Evolutionary conservation across 108 stramenopile genomes (phyloP).

Genomic region (Craspedostauros australis): DNA sequence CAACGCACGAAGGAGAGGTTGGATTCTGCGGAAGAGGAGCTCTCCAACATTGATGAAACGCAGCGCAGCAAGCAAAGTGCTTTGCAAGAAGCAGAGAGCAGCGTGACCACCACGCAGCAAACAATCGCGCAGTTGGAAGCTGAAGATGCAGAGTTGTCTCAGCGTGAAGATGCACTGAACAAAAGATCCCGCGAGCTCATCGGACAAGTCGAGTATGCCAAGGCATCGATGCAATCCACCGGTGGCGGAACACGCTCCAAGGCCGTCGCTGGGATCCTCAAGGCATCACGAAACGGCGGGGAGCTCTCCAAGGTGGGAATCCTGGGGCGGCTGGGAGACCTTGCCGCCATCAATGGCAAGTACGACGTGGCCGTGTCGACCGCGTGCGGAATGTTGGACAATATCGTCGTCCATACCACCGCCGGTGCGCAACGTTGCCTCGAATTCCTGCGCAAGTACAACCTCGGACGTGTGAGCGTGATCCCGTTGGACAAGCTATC

Average conservation of each 20-base stretch:
- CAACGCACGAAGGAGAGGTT: conserved; percentile 67
- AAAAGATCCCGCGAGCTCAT: conserved; percentile 46
- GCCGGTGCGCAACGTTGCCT: conserved; percentile 91
- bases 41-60: conserved; percentile 49
- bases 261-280: conserved; percentile 73
- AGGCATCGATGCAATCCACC: conserved; percentile 55
- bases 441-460: conserved; percentile 82
- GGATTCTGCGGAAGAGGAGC: conserved; percentile 64
- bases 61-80: conserved; percentile 47
- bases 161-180: conserved; percentile 40
- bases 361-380: conserved; percentile 98
- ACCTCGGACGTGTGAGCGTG: conserved; percentile 93
- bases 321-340: conserved; percentile 94
- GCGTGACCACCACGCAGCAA: conserved; percentile 38
- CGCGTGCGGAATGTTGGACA: conserved; percentile 88
- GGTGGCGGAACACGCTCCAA: conserved; percentile 45
- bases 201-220: conserved; percentile 72
- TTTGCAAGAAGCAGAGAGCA: conserved; percentile 36
- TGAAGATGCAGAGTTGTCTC: conserved; percentile 47
- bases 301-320: conserved; percentile 80
- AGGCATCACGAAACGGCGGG: conserved; percentile 78
- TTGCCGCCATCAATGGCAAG: conserved; percentile 82
- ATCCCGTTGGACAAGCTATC: conserved; percentile 93
- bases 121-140: conserved; percentile 38
- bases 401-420: conserved; percentile 96